Conservation (phyloP, 208 protist species). For the Novymonas esmeraldas region DNA sequence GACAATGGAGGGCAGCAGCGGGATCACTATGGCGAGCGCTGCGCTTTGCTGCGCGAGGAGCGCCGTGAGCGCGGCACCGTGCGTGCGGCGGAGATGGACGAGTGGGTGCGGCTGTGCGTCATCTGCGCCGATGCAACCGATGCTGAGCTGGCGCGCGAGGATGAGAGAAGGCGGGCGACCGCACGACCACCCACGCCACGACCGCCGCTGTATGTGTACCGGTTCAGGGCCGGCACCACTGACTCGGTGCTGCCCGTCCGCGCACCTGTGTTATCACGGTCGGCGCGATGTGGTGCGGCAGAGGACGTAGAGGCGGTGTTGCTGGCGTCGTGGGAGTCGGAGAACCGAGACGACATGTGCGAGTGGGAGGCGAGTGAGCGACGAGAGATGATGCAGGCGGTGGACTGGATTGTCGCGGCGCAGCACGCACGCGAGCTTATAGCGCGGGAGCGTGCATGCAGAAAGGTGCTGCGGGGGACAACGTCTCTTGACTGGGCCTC, state of each 20-base stretch:
- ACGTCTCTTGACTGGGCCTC: slow-evolving; percentile 39
- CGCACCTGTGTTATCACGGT: background rate
- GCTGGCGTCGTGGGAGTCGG: slow-evolving; percentile 23
- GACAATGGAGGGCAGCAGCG: background rate
- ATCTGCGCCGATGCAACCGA: background rate
- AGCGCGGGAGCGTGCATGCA: slow-evolving; percentile 21
- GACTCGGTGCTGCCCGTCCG: slow-evolving; percentile 9
- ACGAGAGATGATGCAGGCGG: slow-evolving; percentile 26
- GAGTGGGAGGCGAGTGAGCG: slow-evolving; percentile 47
- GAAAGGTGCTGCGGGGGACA: slow-evolving; percentile 30
- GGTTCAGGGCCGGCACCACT: slow-evolving; percentile 9
- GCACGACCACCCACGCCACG: background rate
- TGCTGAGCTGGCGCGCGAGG: background rate
- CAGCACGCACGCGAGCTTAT: slow-evolving; percentile 35
- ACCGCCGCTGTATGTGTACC: background rate
- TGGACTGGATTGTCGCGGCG: slow-evolving; percentile 34
- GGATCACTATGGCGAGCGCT: background rate
- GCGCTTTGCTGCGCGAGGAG: slow-evolving; percentile 5
- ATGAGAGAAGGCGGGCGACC: background rate
- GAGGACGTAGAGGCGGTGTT: background rate
- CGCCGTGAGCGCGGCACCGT: background rate
- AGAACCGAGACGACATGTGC: slow-evolving; percentile 40
- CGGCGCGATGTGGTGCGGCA: no score
- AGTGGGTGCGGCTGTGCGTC: background rate
- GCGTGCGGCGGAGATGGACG: background rate